These are phyloP conservation scores for Xylariaceae sp. DNA, from an alignment of 2,329 filamentous ascomycete genomes.

Conservation along the genomic window DNA sequence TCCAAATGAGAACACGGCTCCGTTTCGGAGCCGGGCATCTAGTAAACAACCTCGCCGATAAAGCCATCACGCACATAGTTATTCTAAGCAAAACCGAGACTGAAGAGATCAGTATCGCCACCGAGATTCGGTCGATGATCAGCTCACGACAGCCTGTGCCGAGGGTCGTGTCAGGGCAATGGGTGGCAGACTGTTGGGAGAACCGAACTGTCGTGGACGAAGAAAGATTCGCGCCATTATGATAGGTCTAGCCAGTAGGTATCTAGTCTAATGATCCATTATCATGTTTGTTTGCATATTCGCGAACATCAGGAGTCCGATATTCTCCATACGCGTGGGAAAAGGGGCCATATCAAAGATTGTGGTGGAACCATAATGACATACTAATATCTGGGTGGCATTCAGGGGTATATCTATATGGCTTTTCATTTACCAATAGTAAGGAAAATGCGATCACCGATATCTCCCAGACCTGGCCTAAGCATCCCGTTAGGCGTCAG, in stretches of 20 bases:
- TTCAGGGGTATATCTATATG: neutral
- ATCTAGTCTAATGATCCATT: neutral
- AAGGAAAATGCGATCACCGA: slow-evolving; percentile 84
- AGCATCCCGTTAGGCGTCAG: slow-evolving; percentile 82
- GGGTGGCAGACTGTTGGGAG: slow-evolving; percentile 76
- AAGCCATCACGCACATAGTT: slow-evolving; percentile 66
- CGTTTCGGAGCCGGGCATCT: slow-evolving; percentile 64
- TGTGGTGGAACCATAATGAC: neutral
- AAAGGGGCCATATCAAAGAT: neutral
- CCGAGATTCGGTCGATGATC: slow-evolving; percentile 41
- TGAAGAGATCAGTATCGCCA: slow-evolving; percentile 38
- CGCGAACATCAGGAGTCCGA: neutral
- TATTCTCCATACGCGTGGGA: neutral
- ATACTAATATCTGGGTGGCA: neutral
- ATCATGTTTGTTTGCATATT: neutral
- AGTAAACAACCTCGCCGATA: slow-evolving; percentile 44
- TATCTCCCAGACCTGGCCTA: slow-evolving; percentile 81
- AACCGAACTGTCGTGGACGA: slow-evolving; percentile 77
- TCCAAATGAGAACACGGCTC: slow-evolving; percentile 52
- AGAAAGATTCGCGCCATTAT: slow-evolving; percentile 47
- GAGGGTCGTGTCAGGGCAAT: slow-evolving; percentile 61
- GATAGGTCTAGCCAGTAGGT: neutral
- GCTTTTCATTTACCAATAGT: slow-evolving; percentile 71
- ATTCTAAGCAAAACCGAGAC: slow-evolving; percentile 41
- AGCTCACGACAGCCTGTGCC: slow-evolving; percentile 51